These are phyloP conservation scores for Mycena floridula DNA, from an alignment of 768 basidiomycete species.

Conservation along the genomic window DNA sequence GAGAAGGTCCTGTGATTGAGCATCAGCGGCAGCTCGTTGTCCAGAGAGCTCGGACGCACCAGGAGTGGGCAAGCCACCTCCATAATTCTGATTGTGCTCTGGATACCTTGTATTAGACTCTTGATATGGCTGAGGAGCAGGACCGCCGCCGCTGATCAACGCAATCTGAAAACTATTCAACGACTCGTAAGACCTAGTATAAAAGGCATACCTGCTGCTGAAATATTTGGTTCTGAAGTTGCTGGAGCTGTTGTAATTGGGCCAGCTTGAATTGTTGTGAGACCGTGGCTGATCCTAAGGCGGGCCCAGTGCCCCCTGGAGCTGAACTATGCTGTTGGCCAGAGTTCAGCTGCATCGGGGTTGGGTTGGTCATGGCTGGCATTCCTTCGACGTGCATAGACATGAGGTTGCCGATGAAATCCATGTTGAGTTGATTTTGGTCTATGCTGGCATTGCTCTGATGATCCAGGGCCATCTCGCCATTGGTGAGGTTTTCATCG, in stretches of 20 bases:
- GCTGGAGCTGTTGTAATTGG: conserved; percentile 72
- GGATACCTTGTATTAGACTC: conserved; percentile 26
- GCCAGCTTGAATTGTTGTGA: conserved; percentile 65
- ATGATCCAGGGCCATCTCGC: not conserved
- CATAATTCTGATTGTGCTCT: conserved; percentile 18
- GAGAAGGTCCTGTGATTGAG: too few relatives aligned
- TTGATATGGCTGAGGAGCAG: conserved; percentile 25
- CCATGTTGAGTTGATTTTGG: conserved; percentile 35
- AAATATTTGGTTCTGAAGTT: conserved; percentile 79
- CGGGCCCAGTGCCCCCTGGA: too few relatives aligned
- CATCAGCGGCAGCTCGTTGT: conserved; percentile 58
- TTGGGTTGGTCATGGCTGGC: conserved; percentile 4
- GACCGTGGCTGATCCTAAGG: conserved; percentile 11
- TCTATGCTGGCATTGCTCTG: not conserved
- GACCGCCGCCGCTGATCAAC: conserved; percentile 47
- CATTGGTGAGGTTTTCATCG: too few relatives aligned
- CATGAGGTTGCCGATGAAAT: conserved; percentile 46
- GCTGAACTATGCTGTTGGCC: too few relatives aligned
- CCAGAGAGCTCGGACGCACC: conserved; percentile 44
- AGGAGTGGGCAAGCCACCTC: conserved; percentile 58
- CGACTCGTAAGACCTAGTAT: not conserved
- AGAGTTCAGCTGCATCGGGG: too few relatives aligned
- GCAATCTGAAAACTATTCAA: conserved; percentile 43
- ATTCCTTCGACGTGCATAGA: conserved; percentile 40
- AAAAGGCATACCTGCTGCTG: conserved; percentile 71